phyloP scores from a whole-genome alignment of 352 stramenopile species.

The Phytophthora brassicae region DNA sequence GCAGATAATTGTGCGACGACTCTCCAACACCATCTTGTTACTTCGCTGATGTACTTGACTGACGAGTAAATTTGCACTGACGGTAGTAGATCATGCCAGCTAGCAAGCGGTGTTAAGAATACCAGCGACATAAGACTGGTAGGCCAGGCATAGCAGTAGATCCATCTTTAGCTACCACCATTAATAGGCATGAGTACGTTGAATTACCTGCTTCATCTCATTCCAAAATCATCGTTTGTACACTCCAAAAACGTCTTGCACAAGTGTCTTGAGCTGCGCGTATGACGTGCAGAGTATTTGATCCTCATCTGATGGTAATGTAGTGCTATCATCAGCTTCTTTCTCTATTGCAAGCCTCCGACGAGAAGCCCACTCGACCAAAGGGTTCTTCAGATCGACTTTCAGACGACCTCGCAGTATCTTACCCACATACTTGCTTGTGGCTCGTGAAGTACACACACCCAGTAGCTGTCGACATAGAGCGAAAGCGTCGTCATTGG shows the following conservation, averaged over 20 bases:
- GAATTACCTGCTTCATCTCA: constrained; percentile 14
- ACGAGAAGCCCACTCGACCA: constrained; percentile 38
- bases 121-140: constrained; percentile 24
- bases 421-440: constrained; percentile 63
- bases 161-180: not conserved
- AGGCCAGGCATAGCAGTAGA: no score
- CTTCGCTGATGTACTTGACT: not conserved
- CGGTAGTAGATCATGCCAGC: not conserved
- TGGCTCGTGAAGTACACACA: constrained; percentile 45
- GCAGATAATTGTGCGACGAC: constrained; percentile 32
- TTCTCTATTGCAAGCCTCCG: constrained; percentile 4
- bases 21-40: constrained; percentile 27
- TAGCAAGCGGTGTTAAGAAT: constrained; percentile 18
- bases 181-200: constrained; percentile 17
- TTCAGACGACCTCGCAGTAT: constrained; percentile 59
- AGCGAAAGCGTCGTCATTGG: constrained; percentile 62
- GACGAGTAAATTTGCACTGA: constrained; percentile 12
- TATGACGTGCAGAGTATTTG: constrained; percentile 21
- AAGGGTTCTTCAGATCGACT: constrained; percentile 45
- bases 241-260: constrained; percentile 57
- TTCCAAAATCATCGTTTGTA: constrained; percentile 30
- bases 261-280: constrained; percentile 47
- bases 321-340: not conserved
- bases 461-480: constrained; percentile 63
- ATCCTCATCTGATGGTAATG: constrained; percentile 14